phyloP scores from a whole-genome alignment of 1,284 basidiomycete species.

The Cutaneotrichosporon curvatum region DNA sequence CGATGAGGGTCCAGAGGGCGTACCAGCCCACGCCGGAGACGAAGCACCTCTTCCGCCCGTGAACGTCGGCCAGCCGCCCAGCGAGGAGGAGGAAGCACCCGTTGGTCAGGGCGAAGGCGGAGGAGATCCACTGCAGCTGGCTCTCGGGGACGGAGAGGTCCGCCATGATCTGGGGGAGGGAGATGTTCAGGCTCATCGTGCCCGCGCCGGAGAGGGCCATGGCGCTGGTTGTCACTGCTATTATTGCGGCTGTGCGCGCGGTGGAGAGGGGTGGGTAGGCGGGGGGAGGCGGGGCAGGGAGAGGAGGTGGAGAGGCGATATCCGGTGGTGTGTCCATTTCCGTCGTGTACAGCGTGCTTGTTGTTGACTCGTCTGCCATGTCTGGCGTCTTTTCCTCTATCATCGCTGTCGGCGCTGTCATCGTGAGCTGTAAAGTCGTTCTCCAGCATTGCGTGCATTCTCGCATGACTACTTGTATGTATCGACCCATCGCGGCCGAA shows the following conservation, averaged over 20 bases:
- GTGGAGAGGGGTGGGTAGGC: neutral
- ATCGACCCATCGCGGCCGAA: no score
- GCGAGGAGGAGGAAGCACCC: slow-evolving; percentile 66
- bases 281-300: no score
- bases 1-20: slow-evolving; percentile 33
- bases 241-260: slow-evolving; percentile 12
- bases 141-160: slow-evolving; percentile 48
- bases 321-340: neutral
- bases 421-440: no score
- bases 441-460: no score
- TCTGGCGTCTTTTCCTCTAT: neutral
- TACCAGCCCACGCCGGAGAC: slow-evolving; percentile 50
- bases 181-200: slow-evolving; percentile 47
- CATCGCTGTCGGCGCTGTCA: no score
- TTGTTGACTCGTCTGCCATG: neutral
- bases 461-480: no score
- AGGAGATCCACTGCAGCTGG: slow-evolving; percentile 60
- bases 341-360: neutral
- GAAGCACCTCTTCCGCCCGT: slow-evolving; percentile 61
- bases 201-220: slow-evolving; percentile 17
- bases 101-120: slow-evolving; percentile 52
- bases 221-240: slow-evolving; percentile 8
- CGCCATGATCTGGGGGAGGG: slow-evolving; percentile 57
- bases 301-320: no score
- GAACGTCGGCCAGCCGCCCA: slow-evolving; percentile 64